These are phyloP conservation scores for Aspergillus ostianus DNA, from an alignment of 495 filamentous ascomycete species.

Conservation along the genomic window DNA sequence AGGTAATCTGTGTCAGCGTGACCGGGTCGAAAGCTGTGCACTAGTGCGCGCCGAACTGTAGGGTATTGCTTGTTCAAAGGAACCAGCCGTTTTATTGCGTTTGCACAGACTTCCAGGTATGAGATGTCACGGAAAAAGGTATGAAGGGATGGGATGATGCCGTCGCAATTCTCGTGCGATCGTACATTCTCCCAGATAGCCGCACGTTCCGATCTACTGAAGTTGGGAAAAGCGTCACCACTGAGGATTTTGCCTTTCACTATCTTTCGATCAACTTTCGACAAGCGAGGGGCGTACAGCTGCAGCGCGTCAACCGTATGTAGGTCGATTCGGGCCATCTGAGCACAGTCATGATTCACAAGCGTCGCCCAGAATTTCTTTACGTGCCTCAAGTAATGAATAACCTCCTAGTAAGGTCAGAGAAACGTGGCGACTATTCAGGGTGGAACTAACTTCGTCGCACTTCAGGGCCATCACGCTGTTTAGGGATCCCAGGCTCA, in stretches of 20 bases:
- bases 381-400: too few relatives aligned
- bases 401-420: too few relatives aligned
- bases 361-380: too few relatives aligned
- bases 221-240: too few relatives aligned
- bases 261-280: too few relatives aligned
- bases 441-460: conserved; percentile 16
- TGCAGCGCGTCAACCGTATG: too few relatives aligned
- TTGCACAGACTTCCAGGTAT: neutral
- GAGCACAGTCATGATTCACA: too few relatives aligned
- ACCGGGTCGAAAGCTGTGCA: neutral
- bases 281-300: neutral
- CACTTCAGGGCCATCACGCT: conserved; percentile 21
- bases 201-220: too few relatives aligned
- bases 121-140: conserved; percentile 30
- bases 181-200: too few relatives aligned
- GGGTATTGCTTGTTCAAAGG: neutral
- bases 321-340: too few relatives aligned
- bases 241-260: too few relatives aligned
- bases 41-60: conserved; percentile 17
- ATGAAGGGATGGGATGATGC: conserved; percentile 12
- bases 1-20: neutral
- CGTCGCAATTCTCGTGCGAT: too few relatives aligned
- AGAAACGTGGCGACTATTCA: neutral
- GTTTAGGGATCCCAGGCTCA: conserved; percentile 23
- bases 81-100: conserved; percentile 30